These are phyloP conservation scores for Aspergillus eucalypticola DNA, from an alignment of 2,329 filamentous ascomycete genomes.

Conservation along the genomic window DNA sequence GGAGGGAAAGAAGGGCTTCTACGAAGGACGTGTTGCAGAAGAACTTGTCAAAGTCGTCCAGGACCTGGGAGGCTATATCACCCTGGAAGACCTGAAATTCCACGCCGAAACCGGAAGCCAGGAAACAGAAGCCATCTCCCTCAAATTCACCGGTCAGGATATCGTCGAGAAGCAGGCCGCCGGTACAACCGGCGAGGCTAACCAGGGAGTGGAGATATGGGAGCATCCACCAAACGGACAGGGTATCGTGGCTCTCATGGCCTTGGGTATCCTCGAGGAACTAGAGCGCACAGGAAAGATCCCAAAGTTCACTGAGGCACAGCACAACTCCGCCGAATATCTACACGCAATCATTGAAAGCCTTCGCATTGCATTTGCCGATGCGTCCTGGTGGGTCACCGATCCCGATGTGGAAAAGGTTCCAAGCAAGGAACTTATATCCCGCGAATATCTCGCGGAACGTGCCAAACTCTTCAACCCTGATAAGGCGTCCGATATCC, in stretches of 20 bases:
- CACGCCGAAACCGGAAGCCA: constrained; percentile 75
- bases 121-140: constrained; percentile 78
- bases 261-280: constrained; percentile 85
- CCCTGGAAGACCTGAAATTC: constrained; percentile 75
- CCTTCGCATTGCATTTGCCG: constrained; percentile 85
- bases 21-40: constrained; percentile 78
- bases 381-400: constrained; percentile 85
- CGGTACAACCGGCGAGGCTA: constrained; percentile 44
- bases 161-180: constrained; percentile 50
- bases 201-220: constrained; percentile 73
- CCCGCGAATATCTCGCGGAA: constrained; percentile 70
- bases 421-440: constrained; percentile 69
- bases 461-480: constrained; percentile 65
- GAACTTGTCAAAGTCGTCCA: constrained; percentile 76
- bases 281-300: constrained; percentile 76
- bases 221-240: constrained; percentile 97
- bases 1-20: constrained; percentile 88
- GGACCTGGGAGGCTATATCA: constrained; percentile 74
- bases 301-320: constrained; percentile 64
- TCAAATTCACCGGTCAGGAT: constrained; percentile 71
- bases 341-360: constrained; percentile 87
- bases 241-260: constrained; percentile 92
- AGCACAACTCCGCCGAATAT: constrained; percentile 80
- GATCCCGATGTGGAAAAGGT: constrained; percentile 74
- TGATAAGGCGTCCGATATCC: constrained; percentile 51